A percentile compares a stretch with the other conserved stretches of the same genome.
Evolutionary conservation across 2,329 filamentous ascomycete species (phyloP).

Genomic region (Xylariaceae sp.): DNA sequence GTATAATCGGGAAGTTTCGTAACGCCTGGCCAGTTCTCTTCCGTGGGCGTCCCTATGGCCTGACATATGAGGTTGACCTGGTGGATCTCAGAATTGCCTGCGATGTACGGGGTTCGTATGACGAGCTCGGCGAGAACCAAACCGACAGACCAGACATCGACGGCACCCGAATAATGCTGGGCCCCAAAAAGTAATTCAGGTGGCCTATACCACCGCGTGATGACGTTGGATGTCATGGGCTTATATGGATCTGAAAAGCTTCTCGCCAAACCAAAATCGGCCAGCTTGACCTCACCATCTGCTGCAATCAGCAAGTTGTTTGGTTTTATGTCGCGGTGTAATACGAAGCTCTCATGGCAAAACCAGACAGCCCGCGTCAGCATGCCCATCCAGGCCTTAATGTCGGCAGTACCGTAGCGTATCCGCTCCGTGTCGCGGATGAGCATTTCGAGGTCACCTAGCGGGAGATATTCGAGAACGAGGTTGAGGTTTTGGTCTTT

Average conservation of each 20-base stretch:
- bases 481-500: constrained; percentile 97
- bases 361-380: constrained; percentile 92
- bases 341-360: constrained; percentile 91
- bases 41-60: constrained; percentile 86
- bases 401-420: constrained; percentile 84
- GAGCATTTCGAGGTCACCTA: constrained; percentile 94
- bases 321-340: constrained; percentile 98
- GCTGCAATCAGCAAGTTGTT: constrained; percentile 96
- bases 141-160: constrained; percentile 94
- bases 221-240: constrained; percentile 91
- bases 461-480: constrained; percentile 89
- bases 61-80: constrained; percentile 86
- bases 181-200: constrained; percentile 93
- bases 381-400: constrained; percentile 99
- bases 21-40: constrained; percentile 95
- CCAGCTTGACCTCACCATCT: constrained; percentile 91
- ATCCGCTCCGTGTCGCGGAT: constrained; percentile 83
- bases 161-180: constrained; percentile 84
- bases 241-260: constrained; percentile 87
- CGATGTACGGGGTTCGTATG: constrained; percentile 80
- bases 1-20: constrained; percentile 80
- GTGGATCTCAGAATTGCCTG: constrained; percentile 83
- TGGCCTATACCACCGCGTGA: constrained; percentile 95
- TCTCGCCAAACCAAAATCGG: constrained; percentile 94
- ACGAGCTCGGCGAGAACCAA: constrained; percentile 93